Evolutionary conservation across 2,329 filamentous ascomycete genomes (phyloP).

Genomic region (Phialophora expanda): DNA sequence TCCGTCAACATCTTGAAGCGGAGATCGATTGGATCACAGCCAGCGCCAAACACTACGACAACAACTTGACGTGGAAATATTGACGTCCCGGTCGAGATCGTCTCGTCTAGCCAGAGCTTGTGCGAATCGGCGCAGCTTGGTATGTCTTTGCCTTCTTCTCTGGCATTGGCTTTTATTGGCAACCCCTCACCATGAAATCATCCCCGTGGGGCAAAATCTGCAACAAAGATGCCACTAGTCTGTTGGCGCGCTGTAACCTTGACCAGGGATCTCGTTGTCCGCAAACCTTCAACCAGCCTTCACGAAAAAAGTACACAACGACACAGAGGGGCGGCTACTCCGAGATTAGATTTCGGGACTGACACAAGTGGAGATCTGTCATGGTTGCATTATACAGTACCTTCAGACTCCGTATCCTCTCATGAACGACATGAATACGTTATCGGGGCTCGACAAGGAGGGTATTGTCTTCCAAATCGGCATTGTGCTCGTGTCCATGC

Average conservation of each 20-base stretch:
- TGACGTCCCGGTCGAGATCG: not conserved
- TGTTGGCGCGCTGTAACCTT: slow-evolving; percentile 23
- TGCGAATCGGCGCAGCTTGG: slow-evolving; percentile 3
- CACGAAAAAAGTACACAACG: slow-evolving; percentile 1
- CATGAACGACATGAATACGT: not conserved
- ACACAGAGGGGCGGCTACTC: not conserved
- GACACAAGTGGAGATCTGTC: slow-evolving; percentile 7
- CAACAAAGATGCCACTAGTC: slow-evolving; percentile 4
- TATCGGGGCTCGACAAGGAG: not conserved
- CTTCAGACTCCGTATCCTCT: not conserved
- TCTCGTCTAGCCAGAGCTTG: not conserved
- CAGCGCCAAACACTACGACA: not conserved
- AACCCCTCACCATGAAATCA: slow-evolving; percentile 3
- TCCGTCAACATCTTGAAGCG: not conserved
- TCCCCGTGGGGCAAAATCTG: slow-evolving; percentile 21
- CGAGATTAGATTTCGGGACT: slow-evolving; percentile 25
- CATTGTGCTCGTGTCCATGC: not conserved
- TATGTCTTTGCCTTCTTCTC: slow-evolving; percentile 9
- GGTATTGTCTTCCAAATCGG: not conserved
- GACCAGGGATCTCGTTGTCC: slow-evolving; percentile 13
- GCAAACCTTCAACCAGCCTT: not conserved
- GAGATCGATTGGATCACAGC: not conserved
- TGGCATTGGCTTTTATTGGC: slow-evolving; percentile 3
- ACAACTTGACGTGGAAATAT: not conserved
- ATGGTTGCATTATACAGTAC: slow-evolving; percentile 3